Percentiles rank a stretch among this genome's conserved stretches.
These are phyloP conservation scores for Tolypocladium capitatum DNA, from an alignment of 2,329 filamentous ascomycete species.

Conservation along the genomic window DNA sequence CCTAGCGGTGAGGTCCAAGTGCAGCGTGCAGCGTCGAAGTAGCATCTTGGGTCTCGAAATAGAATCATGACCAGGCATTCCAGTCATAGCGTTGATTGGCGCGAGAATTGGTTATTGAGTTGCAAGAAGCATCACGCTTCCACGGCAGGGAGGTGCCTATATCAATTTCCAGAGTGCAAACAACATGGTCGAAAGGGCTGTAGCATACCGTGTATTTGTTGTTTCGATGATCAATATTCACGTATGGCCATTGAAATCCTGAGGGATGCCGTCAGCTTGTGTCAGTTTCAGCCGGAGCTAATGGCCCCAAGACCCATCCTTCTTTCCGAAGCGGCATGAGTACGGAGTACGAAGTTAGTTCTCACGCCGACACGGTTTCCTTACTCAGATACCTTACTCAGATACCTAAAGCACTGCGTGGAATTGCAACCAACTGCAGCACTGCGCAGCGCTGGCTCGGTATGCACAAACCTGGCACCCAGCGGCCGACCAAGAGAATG, in stretches of 20 bases:
- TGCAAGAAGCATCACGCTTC: no score
- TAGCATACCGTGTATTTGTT: no score
- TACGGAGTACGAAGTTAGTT: no score
- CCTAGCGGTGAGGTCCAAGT: conserved; percentile 51
- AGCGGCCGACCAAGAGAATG: background rate
- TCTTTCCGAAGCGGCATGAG: no score
- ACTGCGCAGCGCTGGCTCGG: no score
- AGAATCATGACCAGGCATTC: background rate
- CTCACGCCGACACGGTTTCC: no score
- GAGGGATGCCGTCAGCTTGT: background rate
- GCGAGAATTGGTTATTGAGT: background rate
- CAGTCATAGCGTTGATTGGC: background rate
- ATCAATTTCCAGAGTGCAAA: background rate
- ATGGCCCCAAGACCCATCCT: background rate
- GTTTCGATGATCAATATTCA: background rate
- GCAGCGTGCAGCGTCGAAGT: conserved; percentile 9
- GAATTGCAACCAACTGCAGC: no score
- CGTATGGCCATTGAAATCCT: background rate
- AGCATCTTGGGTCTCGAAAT: background rate
- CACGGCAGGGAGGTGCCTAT: background rate
- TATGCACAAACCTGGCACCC: background rate
- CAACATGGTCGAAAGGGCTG: background rate
- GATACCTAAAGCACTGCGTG: no score
- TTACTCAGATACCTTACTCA: no score
- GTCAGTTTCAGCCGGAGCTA: background rate